Evolutionary conservation across 1,284 basidiomycete species (phyloP).

Genomic region (Sporisorium sorghi): DNA sequence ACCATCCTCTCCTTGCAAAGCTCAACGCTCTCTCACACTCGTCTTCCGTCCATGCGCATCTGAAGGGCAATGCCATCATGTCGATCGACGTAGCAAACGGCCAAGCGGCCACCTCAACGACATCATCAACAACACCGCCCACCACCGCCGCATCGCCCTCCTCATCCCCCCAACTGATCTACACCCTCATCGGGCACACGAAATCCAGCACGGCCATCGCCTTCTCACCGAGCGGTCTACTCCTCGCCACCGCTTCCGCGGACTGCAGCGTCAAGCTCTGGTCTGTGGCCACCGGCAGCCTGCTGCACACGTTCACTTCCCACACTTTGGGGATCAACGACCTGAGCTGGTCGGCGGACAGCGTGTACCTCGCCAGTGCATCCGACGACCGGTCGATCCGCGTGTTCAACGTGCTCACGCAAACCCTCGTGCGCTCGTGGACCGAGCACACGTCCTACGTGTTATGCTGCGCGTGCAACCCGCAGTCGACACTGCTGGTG

Average conservation of each 20-base stretch:
- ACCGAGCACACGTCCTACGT: slow-evolving; percentile 92
- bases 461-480: slow-evolving; percentile 90
- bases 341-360: slow-evolving; percentile 60
- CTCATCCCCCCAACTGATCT: slow-evolving; percentile 46
- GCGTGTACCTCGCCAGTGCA: slow-evolving; percentile 55
- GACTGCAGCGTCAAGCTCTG: slow-evolving; percentile 69
- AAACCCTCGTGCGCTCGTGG: slow-evolving; percentile 68
- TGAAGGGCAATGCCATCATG: slow-evolving; percentile 12
- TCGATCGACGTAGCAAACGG: slow-evolving; percentile 11
- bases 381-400: slow-evolving; percentile 60
- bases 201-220: slow-evolving; percentile 70
- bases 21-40: too few relatives aligned
- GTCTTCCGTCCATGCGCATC: neutral
- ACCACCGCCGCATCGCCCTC: slow-evolving; percentile 2
- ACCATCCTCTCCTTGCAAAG: neutral
- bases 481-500: slow-evolving; percentile 85
- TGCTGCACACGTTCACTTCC: slow-evolving; percentile 41
- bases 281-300: slow-evolving; percentile 42
- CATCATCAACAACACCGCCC: too few relatives aligned
- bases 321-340: slow-evolving; percentile 59
- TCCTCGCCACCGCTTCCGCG: slow-evolving; percentile 68
- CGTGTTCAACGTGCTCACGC: slow-evolving; percentile 50
- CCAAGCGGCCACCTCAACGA: neutral
- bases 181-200: slow-evolving; percentile 71
- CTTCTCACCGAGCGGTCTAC: slow-evolving; percentile 71